Conservation (phyloP, 2,329 filamentous ascomycete species). For the Bipolaris bicolor region DNA sequence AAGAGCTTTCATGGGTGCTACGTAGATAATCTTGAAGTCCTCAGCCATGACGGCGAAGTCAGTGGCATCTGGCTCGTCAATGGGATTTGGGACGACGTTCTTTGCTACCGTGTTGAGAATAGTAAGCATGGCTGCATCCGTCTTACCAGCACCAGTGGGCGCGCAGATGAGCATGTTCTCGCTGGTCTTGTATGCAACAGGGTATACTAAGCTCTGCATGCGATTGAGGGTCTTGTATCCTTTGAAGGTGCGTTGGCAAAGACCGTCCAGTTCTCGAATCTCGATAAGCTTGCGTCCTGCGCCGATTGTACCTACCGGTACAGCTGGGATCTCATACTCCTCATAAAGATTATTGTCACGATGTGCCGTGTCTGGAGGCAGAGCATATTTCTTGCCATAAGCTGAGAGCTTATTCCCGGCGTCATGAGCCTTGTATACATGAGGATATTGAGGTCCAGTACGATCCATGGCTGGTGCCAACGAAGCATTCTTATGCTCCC, state of each 20-base stretch:
- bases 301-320: constrained; percentile 75
- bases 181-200: constrained; percentile 91
- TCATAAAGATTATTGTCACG: constrained; percentile 81
- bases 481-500: constrained; percentile 78
- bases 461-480: constrained; percentile 74
- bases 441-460: constrained; percentile 80
- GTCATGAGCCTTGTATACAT: constrained; percentile 84
- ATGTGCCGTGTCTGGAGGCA: constrained; percentile 77
- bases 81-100: constrained; percentile 79
- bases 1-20: constrained; percentile 97
- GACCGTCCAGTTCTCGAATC: constrained; percentile 82
- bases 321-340: constrained; percentile 85
- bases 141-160: constrained; percentile 97
- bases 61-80: constrained; percentile 72
- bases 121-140: constrained; percentile 95
- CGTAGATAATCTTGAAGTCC: constrained; percentile 98
- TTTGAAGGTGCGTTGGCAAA: constrained; percentile 90
- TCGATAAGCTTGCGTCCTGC: constrained; percentile 75
- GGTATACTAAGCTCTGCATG: constrained; percentile 97
- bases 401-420: constrained; percentile 85
- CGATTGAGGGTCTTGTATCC: constrained; percentile 93
- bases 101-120: constrained; percentile 90
- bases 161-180: constrained; percentile 99
- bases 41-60: constrained; percentile 84
- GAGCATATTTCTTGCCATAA: constrained; percentile 78